A percentile compares a stretch with the other conserved stretches of the same genome.
These are phyloP conservation scores for Saccharomycopsis olivae DNA, from an alignment of 805 yeast species.

Conservation along the genomic window DNA sequence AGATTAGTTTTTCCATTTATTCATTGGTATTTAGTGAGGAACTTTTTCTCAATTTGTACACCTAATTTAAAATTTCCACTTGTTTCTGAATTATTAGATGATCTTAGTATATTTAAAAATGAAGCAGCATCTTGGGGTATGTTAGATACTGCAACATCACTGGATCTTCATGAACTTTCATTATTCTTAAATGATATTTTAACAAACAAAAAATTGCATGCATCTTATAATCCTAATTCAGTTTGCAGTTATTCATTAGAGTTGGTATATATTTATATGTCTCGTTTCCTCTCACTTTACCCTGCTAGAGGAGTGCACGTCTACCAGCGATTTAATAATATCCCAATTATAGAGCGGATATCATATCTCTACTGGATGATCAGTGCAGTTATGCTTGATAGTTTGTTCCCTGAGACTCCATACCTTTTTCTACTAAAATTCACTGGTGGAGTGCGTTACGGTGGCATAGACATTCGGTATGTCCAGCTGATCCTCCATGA, in stretches of 20 bases:
- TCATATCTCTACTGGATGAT: constrained; percentile 11
- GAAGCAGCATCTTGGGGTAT: too few relatives aligned
- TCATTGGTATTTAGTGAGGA: background rate
- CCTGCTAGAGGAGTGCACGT: too few relatives aligned
- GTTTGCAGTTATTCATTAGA: too few relatives aligned
- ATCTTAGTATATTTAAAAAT: background rate
- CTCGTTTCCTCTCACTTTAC: too few relatives aligned
- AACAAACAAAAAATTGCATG: too few relatives aligned
- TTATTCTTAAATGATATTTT: too few relatives aligned
- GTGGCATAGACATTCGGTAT: constrained; percentile 6
- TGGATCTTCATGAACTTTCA: too few relatives aligned
- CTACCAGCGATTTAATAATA: too few relatives aligned
- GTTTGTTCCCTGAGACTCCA: constrained; percentile 5
- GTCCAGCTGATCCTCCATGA: constrained; percentile 3
- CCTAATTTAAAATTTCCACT: constrained; percentile 1
- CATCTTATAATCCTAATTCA: too few relatives aligned
- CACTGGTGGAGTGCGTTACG: constrained; percentile 1
- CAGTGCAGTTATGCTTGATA: constrained; percentile 4
- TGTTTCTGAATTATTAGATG: constrained; percentile 2
- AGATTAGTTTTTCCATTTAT: constrained; percentile 1
- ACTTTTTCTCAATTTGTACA: background rate
- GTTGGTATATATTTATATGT: too few relatives aligned
- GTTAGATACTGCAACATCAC: too few relatives aligned
- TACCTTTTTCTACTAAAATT: constrained; percentile 7
- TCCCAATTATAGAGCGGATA: constrained; percentile 3